Evolutionary conservation across 495 filamentous ascomycete species (phyloP).

Genomic region (Podospora pseudopauciseta): DNA sequence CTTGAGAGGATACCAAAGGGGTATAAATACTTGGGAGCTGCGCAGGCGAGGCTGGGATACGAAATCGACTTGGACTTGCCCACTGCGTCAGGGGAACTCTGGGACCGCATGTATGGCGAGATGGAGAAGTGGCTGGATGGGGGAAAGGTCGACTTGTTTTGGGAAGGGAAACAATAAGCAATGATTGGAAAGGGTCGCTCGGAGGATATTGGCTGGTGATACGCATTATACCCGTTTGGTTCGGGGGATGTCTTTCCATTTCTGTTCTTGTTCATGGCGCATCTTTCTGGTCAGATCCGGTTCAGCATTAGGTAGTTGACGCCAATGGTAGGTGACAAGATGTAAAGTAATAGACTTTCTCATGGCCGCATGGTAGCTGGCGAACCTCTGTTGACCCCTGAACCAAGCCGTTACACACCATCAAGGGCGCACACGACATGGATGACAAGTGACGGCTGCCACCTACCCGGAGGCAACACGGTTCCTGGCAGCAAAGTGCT

Average conservation of each 20-base stretch:
- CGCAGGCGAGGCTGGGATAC: conserved; percentile 45
- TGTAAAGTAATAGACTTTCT: background rate
- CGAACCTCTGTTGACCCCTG: background rate
- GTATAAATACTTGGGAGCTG: conserved; percentile 54
- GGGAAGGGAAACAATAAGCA: conserved; percentile 15
- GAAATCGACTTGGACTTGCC: conserved; percentile 40
- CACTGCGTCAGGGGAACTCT: conserved; percentile 34
- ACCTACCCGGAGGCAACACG: background rate
- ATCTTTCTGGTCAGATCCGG: background rate
- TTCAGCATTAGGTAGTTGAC: background rate
- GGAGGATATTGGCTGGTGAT: background rate
- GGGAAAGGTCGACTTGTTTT: conserved; percentile 30
- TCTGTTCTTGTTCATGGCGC: background rate
- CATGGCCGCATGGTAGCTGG: background rate
- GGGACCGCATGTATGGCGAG: conserved; percentile 42
- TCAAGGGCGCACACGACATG: background rate
- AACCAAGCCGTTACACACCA: background rate
- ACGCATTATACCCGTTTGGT: background rate
- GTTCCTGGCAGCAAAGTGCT: background rate
- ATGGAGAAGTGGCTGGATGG: conserved; percentile 46
- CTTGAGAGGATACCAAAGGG: conserved; percentile 52
- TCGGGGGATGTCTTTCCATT: background rate
- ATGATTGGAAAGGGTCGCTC: background rate
- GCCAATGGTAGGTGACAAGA: too few relatives aligned
- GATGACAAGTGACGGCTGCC: background rate